phyloP scores from a whole-genome alignment of 2,329 filamentous ascomycete genomes.

The Sarocladium strictum region DNA sequence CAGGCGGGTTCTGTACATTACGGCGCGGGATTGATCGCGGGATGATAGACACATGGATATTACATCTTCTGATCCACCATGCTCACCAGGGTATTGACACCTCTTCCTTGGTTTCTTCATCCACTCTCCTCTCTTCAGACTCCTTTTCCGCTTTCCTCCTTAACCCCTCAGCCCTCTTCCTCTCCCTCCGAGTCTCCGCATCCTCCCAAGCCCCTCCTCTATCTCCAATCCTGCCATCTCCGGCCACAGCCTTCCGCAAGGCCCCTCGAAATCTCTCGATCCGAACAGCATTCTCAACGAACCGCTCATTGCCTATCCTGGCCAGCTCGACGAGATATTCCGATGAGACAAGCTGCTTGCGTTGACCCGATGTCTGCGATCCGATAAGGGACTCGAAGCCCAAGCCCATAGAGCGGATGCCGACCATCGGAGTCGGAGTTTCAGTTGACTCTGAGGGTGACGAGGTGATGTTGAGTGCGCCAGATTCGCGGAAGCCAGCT shows the following conservation, averaged over 20 bases:
- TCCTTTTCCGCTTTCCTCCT: conserved; percentile 40
- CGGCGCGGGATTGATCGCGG: neutral
- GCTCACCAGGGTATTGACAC: conserved; percentile 7
- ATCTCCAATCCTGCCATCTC: conserved; percentile 20
- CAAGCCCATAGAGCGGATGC: conserved; percentile 76
- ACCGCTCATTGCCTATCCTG: conserved; percentile 67
- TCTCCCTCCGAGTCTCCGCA: conserved; percentile 41
- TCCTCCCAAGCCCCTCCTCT: conserved; percentile 49
- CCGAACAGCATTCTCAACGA: conserved; percentile 61
- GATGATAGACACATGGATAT: neutral
- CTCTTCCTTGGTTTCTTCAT: neutral
- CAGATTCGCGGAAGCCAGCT: conserved; percentile 86
- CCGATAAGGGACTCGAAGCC: conserved; percentile 79
- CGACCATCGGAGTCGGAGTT: conserved; percentile 63
- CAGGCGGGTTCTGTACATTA: conserved; percentile 9
- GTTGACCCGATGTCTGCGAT: conserved; percentile 26
- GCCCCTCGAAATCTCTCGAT: conserved; percentile 58
- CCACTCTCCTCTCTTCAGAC: conserved; percentile 8
- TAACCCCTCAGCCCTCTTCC: conserved; percentile 54
- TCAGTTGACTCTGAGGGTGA: conserved; percentile 23
- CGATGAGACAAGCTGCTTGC: conserved; percentile 51
- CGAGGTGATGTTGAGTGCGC: conserved; percentile 61
- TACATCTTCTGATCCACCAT: neutral
- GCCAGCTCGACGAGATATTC: conserved; percentile 64
- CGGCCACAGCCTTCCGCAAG: conserved; percentile 32